Conservation (phyloP, 345 rosid species). For the Lenwebbia sp. region DNA sequence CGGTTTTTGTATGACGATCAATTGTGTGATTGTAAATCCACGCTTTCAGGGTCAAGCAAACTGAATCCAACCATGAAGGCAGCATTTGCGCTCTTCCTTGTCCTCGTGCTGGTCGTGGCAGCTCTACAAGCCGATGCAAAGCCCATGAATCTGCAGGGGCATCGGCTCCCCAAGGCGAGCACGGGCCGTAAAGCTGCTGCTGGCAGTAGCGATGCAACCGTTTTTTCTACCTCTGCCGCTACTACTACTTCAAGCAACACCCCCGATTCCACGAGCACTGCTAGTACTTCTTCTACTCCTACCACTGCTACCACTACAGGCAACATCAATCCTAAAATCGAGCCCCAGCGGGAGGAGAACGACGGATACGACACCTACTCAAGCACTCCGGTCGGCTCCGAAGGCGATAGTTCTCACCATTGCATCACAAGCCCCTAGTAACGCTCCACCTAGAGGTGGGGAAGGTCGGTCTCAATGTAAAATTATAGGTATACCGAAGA, state of each 20-base stretch:
- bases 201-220: not conserved
- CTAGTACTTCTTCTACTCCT: not conserved
- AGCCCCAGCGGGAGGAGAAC: not conserved
- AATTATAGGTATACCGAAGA: not conserved
- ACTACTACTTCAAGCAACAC: not conserved
- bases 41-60: not conserved
- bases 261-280: not conserved
- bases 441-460: not conserved
- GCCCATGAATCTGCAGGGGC: not conserved
- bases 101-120: not conserved
- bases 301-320: not conserved
- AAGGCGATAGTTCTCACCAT: not conserved
- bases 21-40: not conserved
- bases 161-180: not conserved
- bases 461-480: not conserved
- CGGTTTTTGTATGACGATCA: not conserved
- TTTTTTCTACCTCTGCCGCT: not conserved
- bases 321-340: not conserved
- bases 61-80: not conserved
- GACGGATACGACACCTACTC: not conserved
- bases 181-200: not conserved
- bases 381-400: not conserved
- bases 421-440: not conserved
- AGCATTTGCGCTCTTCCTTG: not conserved
- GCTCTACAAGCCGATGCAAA: not conserved